Conservation (phyloP, 257 asterid species). For the Henckelia pumila region DNA sequence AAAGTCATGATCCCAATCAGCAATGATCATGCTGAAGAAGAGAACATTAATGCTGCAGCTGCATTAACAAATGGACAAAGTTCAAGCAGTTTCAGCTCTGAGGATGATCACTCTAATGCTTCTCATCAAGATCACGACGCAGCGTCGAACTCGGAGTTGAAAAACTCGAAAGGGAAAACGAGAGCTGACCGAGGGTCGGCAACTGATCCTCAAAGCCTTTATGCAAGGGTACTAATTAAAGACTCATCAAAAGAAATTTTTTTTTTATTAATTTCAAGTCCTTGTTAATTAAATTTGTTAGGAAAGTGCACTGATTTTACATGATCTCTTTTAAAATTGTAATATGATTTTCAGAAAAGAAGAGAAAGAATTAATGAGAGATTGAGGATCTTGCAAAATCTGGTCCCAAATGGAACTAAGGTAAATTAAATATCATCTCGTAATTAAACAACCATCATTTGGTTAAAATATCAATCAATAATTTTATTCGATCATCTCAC, state of each 20-base stretch:
- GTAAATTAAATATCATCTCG: conserved; percentile 18
- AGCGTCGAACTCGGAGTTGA: conserved; percentile 28
- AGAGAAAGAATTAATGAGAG: conserved; percentile 54
- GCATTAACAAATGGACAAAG: conserved; percentile 19
- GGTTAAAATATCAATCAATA: neutral
- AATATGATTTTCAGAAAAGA: conserved; percentile 40
- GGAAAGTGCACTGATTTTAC: neutral
- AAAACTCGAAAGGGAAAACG: conserved; percentile 27
- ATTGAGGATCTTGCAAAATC: conserved; percentile 43
- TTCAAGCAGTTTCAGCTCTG: conserved; percentile 37
- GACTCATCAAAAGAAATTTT: neutral
- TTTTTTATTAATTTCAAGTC: no score
- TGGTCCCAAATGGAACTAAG: conserved; percentile 56
- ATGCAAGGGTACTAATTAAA: conserved; percentile 48
- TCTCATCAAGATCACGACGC: conserved; percentile 30
- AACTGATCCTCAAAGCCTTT: conserved; percentile 60
- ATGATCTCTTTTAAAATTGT: neutral
- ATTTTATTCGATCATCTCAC: neutral
- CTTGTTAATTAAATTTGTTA: neutral
- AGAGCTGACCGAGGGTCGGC: conserved; percentile 52
- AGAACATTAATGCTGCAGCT: conserved; percentile 30
- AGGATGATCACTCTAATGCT: conserved; percentile 35
- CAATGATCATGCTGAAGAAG: conserved; percentile 35
- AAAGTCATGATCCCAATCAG: conserved; percentile 26
- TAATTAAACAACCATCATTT: neutral